Evolutionary conservation across 2,329 filamentous ascomycete genomes (phyloP), one percentile per base, ranked within the genome.

Genomic region (Sporothrix mexicana): DNA sequence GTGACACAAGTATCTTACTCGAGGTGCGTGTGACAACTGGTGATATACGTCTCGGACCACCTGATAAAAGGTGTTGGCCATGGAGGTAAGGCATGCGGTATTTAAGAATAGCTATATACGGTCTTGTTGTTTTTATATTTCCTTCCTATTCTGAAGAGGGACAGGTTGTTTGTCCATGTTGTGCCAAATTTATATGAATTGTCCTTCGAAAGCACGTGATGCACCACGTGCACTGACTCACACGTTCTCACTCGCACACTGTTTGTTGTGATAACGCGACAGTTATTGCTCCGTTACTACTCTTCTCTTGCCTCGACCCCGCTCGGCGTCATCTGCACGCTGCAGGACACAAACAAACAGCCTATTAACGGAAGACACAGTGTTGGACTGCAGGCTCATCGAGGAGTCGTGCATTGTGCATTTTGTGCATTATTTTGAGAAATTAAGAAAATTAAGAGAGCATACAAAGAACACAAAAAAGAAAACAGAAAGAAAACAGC

Each of bases 241-340:
- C 59, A 7, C 59, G n/a, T 41, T 55, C 49, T 5, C 7, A 12
- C 49, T 17, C n/a, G 5, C 36, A 1, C 17, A n/a, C 25, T 61
- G 36, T 68, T 72, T 72, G 70, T 72, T 72, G 70, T 72, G 62
- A 72, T 72, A 72, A 36, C 41, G 20, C 51, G 23, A 20, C 61
- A 57, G 15, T 57, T 72, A 69, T 68, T 59, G 7, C 30, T 36
- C 30, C 7, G n/a, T n/a, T n/a, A n/a, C n/a, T 7, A 36, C 30
- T 36, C 30, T 36, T 4, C 30, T 36, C 30, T 36, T 36, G 25
- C 43, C 43, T 43, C 36, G 59, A 43, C 59, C 59, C 59, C 36
- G 59, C 59, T 45, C 36, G 59, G 55, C 55, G 25, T 3, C 55
- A 36, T 25, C 55, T 59, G 55, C 25, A 59, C 25, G 23, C 55